These are phyloP conservation scores for Cyberlindnera saturnus DNA, from an alignment of 805 yeast genomes.

Conservation along the genomic window DNA sequence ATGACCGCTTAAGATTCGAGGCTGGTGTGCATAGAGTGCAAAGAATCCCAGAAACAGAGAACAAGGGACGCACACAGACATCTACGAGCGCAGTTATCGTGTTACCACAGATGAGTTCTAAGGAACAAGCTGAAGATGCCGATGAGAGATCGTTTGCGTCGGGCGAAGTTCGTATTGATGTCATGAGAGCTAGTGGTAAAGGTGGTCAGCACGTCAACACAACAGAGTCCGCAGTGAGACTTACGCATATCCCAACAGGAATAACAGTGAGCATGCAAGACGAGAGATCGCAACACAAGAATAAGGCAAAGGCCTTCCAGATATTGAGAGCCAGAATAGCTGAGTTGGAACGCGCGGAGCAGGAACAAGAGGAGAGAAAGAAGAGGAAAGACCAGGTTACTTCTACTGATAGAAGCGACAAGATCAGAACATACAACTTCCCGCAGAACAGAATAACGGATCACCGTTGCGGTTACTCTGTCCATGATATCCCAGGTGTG, in stretches of 20 bases:
- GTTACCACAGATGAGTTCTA: slow-evolving; percentile 68
- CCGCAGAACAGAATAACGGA: slow-evolving; percentile 93
- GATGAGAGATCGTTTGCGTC: slow-evolving; percentile 71
- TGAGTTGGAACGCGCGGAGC: slow-evolving; percentile 64
- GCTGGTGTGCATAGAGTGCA: slow-evolving; percentile 97
- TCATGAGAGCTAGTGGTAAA: slow-evolving; percentile 96
- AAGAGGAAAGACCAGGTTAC: slow-evolving; percentile 79
- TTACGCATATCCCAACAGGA: slow-evolving; percentile 90
- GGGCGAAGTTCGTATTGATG: slow-evolving; percentile 86
- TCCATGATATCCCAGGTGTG: slow-evolving; percentile 69
- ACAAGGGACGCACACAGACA: slow-evolving; percentile 91
- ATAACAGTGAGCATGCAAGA: slow-evolving; percentile 87
- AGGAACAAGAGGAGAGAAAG: slow-evolving; percentile 56
- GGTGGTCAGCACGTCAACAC: slow-evolving; percentile 99
- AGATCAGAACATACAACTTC: slow-evolving; percentile 87
- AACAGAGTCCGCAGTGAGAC: slow-evolving; percentile 92
- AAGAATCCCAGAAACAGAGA: slow-evolving; percentile 87
- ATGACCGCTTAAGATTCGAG: slow-evolving; percentile 67
- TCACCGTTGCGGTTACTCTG: slow-evolving; percentile 77
- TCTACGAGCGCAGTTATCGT: slow-evolving; percentile 96
- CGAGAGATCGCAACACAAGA: slow-evolving; percentile 89
- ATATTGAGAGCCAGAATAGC: slow-evolving; percentile 81
- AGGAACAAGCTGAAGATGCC: slow-evolving; percentile 39
- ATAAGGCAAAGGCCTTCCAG: slow-evolving; percentile 87
- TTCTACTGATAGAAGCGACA: slow-evolving; percentile 86